Evolutionary conservation across 768 basidiomycete species (phyloP), one percentile per base, ranked within the genome.

Genomic region (Brasilioporus rufonigricans): DNA sequence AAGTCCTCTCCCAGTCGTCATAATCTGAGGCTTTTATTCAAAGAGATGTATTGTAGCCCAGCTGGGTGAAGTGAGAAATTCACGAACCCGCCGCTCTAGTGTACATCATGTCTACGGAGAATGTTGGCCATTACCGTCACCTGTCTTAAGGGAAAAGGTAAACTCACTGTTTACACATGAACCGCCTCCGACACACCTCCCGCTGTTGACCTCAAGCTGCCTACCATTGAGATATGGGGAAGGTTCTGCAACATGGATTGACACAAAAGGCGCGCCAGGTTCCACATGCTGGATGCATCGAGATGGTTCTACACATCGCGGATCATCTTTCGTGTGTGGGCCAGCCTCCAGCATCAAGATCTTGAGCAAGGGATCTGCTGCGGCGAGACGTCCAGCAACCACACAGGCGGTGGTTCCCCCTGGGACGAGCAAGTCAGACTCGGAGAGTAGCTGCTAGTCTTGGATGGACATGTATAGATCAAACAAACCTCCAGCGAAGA

Each of bases 401-500:
- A 76, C 57, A 29, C 76, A 72, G 1, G 65, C 72, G 1, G 73
- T 59, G 2, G 74, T 63, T 31, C 74, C 76, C 6, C 73, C 75
- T 74, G 16, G 13, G 31, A 24, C 21, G 19, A n/a, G 14, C 12
- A 26, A 4, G 35, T 49, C 32, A 33, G 26, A 32, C 4, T 19
- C 4, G 14, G 23, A 43, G n/a, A 16, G 23, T 21, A 35, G 29
- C 16, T 36, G 14, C 27, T 10, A 29, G 35, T 26, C 14, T 33
- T 18, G 18, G 27, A 48, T 52, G 6, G 26, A 14, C 26, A 23
- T 18, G 21, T 7, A 18, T 32, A 18, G 47, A 46, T 7, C 33
- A 35, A 33, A 56, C 64, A 26, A 38, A 84, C 84, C 84, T 59
- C 84, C 84, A 29, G 79, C 80, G 55, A 85, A 78, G 56, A 85